These are phyloP conservation scores for Kwoniella shivajii DNA, from an alignment of 1,284 basidiomycete genomes.

Conservation along the genomic window DNA sequence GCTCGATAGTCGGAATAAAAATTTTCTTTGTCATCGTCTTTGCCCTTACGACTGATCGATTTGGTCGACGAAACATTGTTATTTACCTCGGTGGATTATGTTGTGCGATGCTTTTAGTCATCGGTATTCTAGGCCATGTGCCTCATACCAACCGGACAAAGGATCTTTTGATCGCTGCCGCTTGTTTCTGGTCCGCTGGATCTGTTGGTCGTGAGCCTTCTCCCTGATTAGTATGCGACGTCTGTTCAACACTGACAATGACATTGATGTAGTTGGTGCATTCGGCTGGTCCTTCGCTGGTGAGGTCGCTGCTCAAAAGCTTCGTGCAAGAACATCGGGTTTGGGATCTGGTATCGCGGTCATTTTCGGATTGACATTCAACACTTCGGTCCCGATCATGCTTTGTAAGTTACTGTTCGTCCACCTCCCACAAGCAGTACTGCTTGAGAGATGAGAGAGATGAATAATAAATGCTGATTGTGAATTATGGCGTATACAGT, in stretches of 20 bases:
- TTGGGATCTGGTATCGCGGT: slow-evolving; percentile 21
- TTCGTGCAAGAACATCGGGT: slow-evolving; percentile 26
- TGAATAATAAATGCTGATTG: neutral
- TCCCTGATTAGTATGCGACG: neutral
- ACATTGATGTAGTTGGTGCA: slow-evolving; percentile 7
- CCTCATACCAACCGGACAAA: slow-evolving; percentile 14
- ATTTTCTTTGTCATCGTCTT: slow-evolving; percentile 18
- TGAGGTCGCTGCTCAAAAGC: slow-evolving; percentile 23
- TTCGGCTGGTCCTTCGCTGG: slow-evolving; percentile 29
- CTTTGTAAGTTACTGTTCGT: slow-evolving; percentile 9
- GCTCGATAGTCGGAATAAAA: slow-evolving; percentile 18
- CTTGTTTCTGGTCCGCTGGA: slow-evolving; percentile 20
- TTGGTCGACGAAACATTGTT: slow-evolving; percentile 26
- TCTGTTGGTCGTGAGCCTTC: slow-evolving; percentile 12
- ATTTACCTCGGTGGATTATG: slow-evolving; percentile 11
- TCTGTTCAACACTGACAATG: neutral
- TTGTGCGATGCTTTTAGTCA: slow-evolving; percentile 20
- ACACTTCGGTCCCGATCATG: slow-evolving; percentile 27
- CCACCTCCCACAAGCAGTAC: neutral
- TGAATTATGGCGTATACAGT: neutral
- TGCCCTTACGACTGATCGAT: slow-evolving; percentile 22
- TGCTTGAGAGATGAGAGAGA: neutral
- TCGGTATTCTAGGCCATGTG: slow-evolving; percentile 26
- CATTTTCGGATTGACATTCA: slow-evolving; percentile 28
- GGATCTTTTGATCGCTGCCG: slow-evolving; percentile 19